Conservation (phyloP, 192 early-diverging fungal species). For the Gorgonomyces haynaldii region DNA sequence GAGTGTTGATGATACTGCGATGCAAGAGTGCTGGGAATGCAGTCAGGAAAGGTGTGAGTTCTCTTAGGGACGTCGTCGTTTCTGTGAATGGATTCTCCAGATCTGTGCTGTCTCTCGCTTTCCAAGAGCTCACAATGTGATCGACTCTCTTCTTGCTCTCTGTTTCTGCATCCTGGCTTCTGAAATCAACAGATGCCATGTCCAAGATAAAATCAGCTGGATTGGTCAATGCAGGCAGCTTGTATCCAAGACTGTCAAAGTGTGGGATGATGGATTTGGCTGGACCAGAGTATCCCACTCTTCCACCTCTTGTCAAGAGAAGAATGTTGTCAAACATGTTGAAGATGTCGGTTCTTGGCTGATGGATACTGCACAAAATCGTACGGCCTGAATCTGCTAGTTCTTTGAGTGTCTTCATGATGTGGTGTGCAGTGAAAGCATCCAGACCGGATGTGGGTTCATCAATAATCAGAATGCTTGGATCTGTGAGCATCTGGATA, state of each 20-base stretch:
- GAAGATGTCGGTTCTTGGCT: slow-evolving; percentile 60
- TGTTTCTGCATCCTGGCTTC: slow-evolving; percentile 20
- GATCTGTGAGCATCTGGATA: slow-evolving; percentile 31
- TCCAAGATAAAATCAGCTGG: slow-evolving; percentile 34
- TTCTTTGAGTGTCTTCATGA: slow-evolving; percentile 18
- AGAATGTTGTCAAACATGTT: slow-evolving; percentile 71
- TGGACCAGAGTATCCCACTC: slow-evolving; percentile 25
- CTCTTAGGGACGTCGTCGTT: background rate
- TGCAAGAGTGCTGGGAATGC: slow-evolving; percentile 19
- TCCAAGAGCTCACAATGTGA: slow-evolving; percentile 18
- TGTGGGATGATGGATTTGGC: slow-evolving; percentile 17
- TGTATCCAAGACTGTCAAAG: slow-evolving; percentile 13
- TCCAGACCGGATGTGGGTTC: slow-evolving; percentile 26
- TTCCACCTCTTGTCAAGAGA: slow-evolving; percentile 42
- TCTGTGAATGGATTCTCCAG: background rate
- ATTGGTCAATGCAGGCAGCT: slow-evolving; percentile 20
- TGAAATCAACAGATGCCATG: slow-evolving; percentile 27
- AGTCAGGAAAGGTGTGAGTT: slow-evolving; percentile 1
- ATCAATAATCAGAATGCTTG: slow-evolving; percentile 19
- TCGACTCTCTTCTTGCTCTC: slow-evolving; percentile 65
- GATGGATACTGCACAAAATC: slow-evolving; percentile 46
- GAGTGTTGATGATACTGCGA: slow-evolving; percentile 19
- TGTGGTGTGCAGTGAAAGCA: slow-evolving; percentile 15
- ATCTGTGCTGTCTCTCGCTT: slow-evolving; percentile 2
- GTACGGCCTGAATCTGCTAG: slow-evolving; percentile 24